Percentiles rank a stretch among this genome's conserved stretches.
Conservation (phyloP, 257 asterid genomes). For the Ballota nigra region DNA sequence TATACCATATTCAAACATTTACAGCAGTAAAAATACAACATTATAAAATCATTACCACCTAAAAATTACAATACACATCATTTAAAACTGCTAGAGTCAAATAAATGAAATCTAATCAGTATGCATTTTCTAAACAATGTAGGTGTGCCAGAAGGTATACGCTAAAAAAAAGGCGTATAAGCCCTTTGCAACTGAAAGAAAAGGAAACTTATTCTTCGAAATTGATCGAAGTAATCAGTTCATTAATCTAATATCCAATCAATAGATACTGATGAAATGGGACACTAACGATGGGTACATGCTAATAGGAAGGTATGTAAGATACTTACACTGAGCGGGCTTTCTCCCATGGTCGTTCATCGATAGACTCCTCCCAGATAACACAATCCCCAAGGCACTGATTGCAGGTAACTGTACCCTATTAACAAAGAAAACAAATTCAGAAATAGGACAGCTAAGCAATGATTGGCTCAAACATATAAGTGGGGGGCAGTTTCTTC, state of each 20-base stretch:
- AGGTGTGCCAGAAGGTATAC: not conserved
- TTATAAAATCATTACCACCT: not conserved
- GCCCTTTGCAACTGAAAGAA: not conserved
- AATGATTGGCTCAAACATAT: not conserved
- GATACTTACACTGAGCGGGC: conserved; percentile 70
- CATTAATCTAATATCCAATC: not conserved
- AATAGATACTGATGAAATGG: not conserved
- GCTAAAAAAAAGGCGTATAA: not conserved
- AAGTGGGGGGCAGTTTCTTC: conserved; percentile 2
- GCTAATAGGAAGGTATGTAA: conserved; percentile 13
- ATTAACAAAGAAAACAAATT: not conserved
- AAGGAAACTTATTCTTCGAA: not conserved
- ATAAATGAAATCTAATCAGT: not conserved
- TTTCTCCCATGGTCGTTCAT: conserved; percentile 94
- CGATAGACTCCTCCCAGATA: conserved; percentile 94
- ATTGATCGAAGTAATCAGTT: not conserved
- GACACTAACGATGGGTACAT: not conserved
- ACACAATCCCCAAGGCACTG: conserved; percentile 94
- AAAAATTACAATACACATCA: not conserved
- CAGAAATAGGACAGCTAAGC: not conserved
- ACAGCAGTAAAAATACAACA: not conserved
- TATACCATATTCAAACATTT: not conserved
- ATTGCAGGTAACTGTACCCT: conserved; percentile 76
- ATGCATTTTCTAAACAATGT: not conserved
- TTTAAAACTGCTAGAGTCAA: not conserved